A percentile compares a stretch with the other conserved stretches of the same genome.
These are phyloP conservation scores for Hyaloscypha finlandica DNA, from an alignment of 495 filamentous ascomycete species.

Conservation along the genomic window DNA sequence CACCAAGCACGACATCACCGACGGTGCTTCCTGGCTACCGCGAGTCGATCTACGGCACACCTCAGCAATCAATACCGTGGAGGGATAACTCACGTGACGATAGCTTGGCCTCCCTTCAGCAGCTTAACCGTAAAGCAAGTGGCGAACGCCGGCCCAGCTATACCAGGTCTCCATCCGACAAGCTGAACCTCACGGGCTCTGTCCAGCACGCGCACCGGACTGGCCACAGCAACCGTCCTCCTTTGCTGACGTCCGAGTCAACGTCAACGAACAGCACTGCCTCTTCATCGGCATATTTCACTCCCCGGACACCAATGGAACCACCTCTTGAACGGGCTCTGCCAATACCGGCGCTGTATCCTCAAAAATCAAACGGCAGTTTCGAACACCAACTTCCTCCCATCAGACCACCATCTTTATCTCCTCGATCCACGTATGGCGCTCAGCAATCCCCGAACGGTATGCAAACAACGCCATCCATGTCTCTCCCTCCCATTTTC, in stretches of 20 bases:
- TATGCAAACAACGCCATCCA: conserved; percentile 12
- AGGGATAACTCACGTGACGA: conserved; percentile 29
- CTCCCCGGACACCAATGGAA: conserved; percentile 31
- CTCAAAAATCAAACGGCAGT: conserved; percentile 22
- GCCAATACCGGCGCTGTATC: conserved; percentile 28
- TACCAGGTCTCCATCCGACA: not conserved
- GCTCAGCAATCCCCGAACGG: conserved; percentile 27
- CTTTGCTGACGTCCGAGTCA: conserved; percentile 25
- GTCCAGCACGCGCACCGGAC: conserved; percentile 26
- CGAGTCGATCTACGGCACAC: conserved; percentile 24
- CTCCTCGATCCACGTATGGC: conserved; percentile 24
- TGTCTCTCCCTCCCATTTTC: not conserved
- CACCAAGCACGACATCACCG: conserved; percentile 19
- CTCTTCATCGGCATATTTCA: conserved; percentile 28
- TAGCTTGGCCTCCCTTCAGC: conserved; percentile 4
- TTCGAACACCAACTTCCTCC: conserved; percentile 33
- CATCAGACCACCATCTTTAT: conserved; percentile 30
- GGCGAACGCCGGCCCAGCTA: conserved; percentile 16
- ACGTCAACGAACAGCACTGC: conserved; percentile 29
- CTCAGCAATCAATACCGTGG: conserved; percentile 24
- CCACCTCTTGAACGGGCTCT: conserved; percentile 31
- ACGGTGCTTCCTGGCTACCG: conserved; percentile 30
- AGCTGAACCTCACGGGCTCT: conserved; percentile 17
- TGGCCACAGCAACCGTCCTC: conserved; percentile 21
- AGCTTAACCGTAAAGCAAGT: conserved; percentile 21